phyloP scores from a whole-genome alignment of 1,284 basidiomycete species.

The Apiotrichum sp. region DNA sequence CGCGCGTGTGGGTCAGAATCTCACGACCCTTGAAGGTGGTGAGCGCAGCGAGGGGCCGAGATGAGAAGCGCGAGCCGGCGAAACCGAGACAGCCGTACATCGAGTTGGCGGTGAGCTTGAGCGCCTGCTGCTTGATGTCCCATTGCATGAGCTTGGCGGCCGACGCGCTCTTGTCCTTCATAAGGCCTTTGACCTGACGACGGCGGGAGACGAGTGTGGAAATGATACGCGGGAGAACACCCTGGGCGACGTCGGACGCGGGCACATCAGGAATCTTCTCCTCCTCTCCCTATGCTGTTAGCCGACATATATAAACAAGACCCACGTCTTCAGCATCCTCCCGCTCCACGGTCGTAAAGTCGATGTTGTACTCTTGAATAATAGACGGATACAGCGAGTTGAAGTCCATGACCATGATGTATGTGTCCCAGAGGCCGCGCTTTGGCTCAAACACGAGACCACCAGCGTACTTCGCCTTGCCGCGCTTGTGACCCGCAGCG shows the following conservation, averaged over 20 bases:
- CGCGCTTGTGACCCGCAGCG: conserved; percentile 57
- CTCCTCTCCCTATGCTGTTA: conserved; percentile 50
- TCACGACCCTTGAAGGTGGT: conserved; percentile 98
- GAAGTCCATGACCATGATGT: conserved; percentile 99
- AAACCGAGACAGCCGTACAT: conserved; percentile 99
- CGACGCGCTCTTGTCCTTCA: conserved; percentile 81
- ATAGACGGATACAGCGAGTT: conserved; percentile 99
- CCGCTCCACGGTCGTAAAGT: conserved; percentile 91
- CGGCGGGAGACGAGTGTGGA: conserved; percentile 87
- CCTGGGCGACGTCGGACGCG: conserved; percentile 63
- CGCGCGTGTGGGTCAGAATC: conserved; percentile 87
- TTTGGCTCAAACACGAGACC: conserved; percentile 98
- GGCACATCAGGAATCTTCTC: conserved; percentile 89
- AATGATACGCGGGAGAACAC: conserved; percentile 91
- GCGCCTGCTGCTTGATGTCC: conserved; percentile 94
- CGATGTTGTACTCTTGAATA: conserved; percentile 99
- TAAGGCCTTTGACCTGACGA: conserved; percentile 82
- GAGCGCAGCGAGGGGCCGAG: conserved; percentile 86
- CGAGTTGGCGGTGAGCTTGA: conserved; percentile 98
- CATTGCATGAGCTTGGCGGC: conserved; percentile 80
- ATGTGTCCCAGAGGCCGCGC: conserved; percentile 93
- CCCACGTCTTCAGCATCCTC: conserved; percentile 56
- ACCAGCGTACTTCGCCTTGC: conserved; percentile 96
- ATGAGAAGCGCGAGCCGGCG: conserved; percentile 94
- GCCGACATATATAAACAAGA: background rate